phyloP scores from a whole-genome alignment of 352 stramenopile genomes.

The Phytophthora citrophthora region DNA sequence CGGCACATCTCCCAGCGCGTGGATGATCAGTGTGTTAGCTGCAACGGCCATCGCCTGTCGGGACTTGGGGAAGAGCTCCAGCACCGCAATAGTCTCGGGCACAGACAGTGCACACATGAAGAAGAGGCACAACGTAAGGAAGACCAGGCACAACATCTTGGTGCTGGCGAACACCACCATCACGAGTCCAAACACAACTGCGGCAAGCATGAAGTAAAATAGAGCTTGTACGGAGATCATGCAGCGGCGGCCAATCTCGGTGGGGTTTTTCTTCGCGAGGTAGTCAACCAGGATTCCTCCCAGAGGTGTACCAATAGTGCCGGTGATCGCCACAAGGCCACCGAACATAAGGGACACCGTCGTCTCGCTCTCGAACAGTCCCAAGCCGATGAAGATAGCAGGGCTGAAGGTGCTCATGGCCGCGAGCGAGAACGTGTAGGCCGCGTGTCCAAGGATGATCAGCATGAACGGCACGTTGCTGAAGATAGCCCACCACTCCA shows the following conservation, averaged over 20 bases:
- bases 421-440: constrained; percentile 89
- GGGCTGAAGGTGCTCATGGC: constrained; percentile 89
- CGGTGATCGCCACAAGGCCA: constrained; percentile 76
- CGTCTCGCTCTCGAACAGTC: constrained; percentile 88
- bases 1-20: constrained; percentile 94
- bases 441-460: constrained; percentile 82
- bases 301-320: constrained; percentile 88
- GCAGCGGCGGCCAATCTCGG: constrained; percentile 46
- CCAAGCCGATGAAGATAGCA: constrained; percentile 89
- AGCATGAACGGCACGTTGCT: constrained; percentile 77
- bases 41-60: constrained; percentile 91
- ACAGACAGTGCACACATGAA: constrained; percentile 80
- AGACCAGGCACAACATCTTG: constrained; percentile 65
- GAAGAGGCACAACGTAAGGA: constrained; percentile 75
- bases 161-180: constrained; percentile 65
- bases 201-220: constrained; percentile 68
- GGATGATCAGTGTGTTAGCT: constrained; percentile 92
- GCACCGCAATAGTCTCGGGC: constrained; percentile 86
- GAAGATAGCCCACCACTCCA: constrained; percentile 75
- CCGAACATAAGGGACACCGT: constrained; percentile 90
- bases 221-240: constrained; percentile 70
- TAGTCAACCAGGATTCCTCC: constrained; percentile 83
- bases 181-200: constrained; percentile 59
- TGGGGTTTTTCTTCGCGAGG: constrained; percentile 42
- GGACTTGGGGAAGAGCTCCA: constrained; percentile 89